Evolutionary conservation across 129 eudicot genomes (phyloP), one percentile per base, ranked within the genome.

Genomic region (Apium graveolens): DNA sequence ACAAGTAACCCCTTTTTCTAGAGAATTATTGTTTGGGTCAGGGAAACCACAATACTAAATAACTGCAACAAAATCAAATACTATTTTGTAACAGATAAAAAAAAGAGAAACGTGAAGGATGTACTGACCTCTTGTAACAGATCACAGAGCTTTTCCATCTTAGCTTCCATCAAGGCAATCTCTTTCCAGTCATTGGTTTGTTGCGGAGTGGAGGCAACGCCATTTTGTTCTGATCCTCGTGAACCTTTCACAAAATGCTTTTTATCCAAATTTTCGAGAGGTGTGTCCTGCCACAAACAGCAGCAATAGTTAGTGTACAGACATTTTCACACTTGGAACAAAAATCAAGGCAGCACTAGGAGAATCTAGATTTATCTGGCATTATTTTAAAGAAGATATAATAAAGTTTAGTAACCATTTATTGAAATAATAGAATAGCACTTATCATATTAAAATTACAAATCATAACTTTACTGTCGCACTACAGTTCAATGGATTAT

Each of bases 201-300:
- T 75, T 83, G 87, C 45, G 82, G 75, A 73, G 84, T 74, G 48
- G 88, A 79, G 81, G 70, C 82, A 70, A 1, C 48, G 20, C 97
- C 97, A 82, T 95, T 95, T 80, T 86, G 91, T 72, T 80, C 84
- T 7, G 86, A 75, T 72, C 74, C 80, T 53, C 82, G 90, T 48
- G 86, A 85, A 70, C 93, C 91, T 78, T 93, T 93, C 39, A 87
- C 90, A 85, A 95, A 95, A 76, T 91, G 99, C 76, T 90, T 95
- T 74, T 39, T 88, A 70, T 95, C 99, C 84, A 95, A 69, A 83
- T 91, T 87, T 68, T 95, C 97, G 83, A 92, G 96, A 78, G 99
- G 92, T 7, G 94, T 95, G 80, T 91, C 82, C 99, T 95, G 91
- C 85, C 75, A 60, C 42, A 34, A 75, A 44, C 38, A 65, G 32